phyloP scores from a whole-genome alignment of 2,329 filamentous ascomycete genomes.

The Zymoseptoria crescenta region DNA sequence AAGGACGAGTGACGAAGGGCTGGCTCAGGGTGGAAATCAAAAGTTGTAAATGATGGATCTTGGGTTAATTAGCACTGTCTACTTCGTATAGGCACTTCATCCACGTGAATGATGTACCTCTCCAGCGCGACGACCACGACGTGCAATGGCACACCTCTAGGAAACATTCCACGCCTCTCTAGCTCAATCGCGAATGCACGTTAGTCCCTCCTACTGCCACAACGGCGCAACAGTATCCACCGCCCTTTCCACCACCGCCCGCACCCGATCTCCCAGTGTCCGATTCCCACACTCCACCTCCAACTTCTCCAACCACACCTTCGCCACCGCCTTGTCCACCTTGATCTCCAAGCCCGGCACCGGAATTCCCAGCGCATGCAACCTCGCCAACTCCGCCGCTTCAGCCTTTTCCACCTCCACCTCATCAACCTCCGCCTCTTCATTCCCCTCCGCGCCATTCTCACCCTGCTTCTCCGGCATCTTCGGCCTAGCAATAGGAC shows the following conservation, averaged over 20 bases:
- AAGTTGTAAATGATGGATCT: background rate
- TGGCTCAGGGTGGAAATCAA: background rate
- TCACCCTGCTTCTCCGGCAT: constrained; percentile 29
- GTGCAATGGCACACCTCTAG: background rate
- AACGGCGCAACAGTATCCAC: constrained; percentile 21
- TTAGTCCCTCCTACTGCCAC: constrained; percentile 9
- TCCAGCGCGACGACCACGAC: background rate
- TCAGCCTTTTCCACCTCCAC: constrained; percentile 47
- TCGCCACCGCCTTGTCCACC: constrained; percentile 79
- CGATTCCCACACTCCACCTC: constrained; percentile 77
- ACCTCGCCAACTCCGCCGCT: constrained; percentile 62
- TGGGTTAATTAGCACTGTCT: background rate
- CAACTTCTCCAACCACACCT: constrained; percentile 84
- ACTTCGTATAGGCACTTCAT: background rate
- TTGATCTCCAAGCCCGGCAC: constrained; percentile 82
- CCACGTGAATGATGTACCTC: background rate
- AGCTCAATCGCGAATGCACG: background rate
- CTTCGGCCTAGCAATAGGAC: constrained; percentile 63
- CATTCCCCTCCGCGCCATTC: constrained; percentile 9
- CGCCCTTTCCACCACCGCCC: constrained; percentile 80
- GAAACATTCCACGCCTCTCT: background rate
- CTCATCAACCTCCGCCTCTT: constrained; percentile 34
- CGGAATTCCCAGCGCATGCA: constrained; percentile 79
- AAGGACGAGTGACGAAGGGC: background rate
- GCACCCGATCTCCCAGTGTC: constrained; percentile 72